Evolutionary conservation across 176 grass and related monocot genomes (phyloP).

Genomic region (Saccharum officinarum): DNA sequence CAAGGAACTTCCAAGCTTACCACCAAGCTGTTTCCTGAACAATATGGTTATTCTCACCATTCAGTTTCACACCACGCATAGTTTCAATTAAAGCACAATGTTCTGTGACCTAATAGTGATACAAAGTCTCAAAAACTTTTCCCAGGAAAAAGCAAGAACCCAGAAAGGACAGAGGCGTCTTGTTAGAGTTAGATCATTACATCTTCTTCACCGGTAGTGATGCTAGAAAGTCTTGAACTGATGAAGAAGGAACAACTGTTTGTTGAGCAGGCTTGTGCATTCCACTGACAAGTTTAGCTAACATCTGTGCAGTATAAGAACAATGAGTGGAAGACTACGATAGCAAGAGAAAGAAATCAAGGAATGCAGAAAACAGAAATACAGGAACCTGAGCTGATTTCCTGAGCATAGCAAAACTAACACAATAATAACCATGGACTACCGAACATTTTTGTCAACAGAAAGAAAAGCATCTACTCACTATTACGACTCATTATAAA

Average conservation of each 20-base stretch:
- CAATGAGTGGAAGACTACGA: constrained; percentile 24
- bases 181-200: constrained; percentile 46
- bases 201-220: constrained; percentile 90
- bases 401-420: neutral
- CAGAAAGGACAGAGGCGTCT: constrained; percentile 7
- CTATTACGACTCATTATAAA: constrained; percentile 37
- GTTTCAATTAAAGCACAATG: neutral
- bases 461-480: constrained; percentile 37
- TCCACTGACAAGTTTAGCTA: constrained; percentile 93
- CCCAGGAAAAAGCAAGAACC: neutral
- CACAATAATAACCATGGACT: neutral
- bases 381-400: neutral
- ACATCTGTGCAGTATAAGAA: constrained; percentile 62
- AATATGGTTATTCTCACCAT: constrained; percentile 15
- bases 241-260: constrained; percentile 84
- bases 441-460: constrained; percentile 14
- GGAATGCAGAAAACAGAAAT: neutral
- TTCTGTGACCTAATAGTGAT: neutral
- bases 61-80: constrained; percentile 26
- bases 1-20: constrained; percentile 92
- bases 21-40: constrained; percentile 95
- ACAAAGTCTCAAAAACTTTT: neutral
- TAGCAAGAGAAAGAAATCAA: constrained; percentile 26
- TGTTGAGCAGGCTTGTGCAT: constrained; percentile 99
- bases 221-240: constrained; percentile 74